These are phyloP conservation scores for Piper betle DNA, from an alignment of 164 flowering plant genomes.

Conservation along the genomic window DNA sequence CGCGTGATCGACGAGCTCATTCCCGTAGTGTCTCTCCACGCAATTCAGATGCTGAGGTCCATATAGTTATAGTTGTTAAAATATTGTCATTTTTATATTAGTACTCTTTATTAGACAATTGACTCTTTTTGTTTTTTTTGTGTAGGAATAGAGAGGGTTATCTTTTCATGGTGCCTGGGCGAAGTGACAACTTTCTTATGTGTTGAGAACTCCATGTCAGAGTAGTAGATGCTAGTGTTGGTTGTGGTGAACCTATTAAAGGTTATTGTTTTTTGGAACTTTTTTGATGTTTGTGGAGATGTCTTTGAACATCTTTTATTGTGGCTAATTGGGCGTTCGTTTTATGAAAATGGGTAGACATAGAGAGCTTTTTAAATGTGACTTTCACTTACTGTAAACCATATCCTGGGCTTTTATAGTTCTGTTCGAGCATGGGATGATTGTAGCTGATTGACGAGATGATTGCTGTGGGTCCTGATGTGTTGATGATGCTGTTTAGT, in stretches of 20 bases:
- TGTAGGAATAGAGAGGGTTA: slow-evolving; percentile 38
- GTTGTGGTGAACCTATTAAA: slow-evolving; percentile 7
- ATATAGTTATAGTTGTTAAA: slow-evolving; percentile 4
- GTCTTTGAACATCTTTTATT: no score
- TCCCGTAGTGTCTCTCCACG: slow-evolving; percentile 52
- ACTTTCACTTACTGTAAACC: slow-evolving; percentile 18
- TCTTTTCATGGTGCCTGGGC: neutral
- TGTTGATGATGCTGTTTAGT: slow-evolving; percentile 33
- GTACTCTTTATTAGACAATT: neutral
- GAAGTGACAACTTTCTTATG: neutral
- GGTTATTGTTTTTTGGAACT: slow-evolving; percentile 11
- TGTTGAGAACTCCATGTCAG: slow-evolving; percentile 8
- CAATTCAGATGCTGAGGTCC: slow-evolving; percentile 49
- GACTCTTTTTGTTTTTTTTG: neutral
- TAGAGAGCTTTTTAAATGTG: neutral
- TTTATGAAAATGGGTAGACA: neutral
- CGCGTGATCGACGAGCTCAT: slow-evolving; percentile 33
- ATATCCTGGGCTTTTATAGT: slow-evolving; percentile 39
- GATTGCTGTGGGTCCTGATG: slow-evolving; percentile 12
- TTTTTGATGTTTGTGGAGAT: slow-evolving; percentile 1
- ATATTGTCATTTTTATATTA: neutral
- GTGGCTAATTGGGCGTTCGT: no score
- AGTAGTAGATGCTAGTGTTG: slow-evolving; percentile 17
- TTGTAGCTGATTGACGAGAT: slow-evolving; percentile 20
- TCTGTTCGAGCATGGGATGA: slow-evolving; percentile 29